phyloP scores from a whole-genome alignment of 2,329 filamentous ascomycete species.

The Colletotrichum sp. region DNA sequence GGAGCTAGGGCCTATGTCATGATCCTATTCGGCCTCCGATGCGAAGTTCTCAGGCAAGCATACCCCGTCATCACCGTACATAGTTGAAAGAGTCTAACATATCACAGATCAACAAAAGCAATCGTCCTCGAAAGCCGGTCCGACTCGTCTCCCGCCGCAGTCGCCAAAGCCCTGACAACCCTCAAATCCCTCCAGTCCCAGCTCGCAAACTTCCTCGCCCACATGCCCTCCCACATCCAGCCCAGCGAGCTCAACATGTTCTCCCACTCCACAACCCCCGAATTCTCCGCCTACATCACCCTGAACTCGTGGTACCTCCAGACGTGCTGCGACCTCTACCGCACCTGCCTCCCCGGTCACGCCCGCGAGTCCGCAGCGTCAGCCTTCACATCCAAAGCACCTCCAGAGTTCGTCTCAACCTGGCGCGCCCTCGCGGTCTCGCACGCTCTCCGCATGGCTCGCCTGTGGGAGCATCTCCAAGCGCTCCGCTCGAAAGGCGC shows the following conservation, averaged over 20 bases:
- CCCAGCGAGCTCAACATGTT: constrained; percentile 4
- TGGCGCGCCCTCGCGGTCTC: neutral
- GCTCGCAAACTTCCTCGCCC: neutral
- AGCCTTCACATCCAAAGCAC: neutral
- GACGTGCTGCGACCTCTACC: constrained; percentile 1
- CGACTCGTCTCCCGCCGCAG: neutral
- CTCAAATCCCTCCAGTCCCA: neutral
- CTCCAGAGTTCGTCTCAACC: neutral
- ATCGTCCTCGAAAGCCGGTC: neutral
- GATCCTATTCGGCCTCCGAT: neutral
- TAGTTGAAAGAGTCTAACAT: neutral
- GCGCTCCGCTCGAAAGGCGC: neutral
- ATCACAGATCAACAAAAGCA: neutral
- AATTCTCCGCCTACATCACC: neutral
- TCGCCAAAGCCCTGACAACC: neutral
- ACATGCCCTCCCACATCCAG: neutral
- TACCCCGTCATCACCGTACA: neutral
- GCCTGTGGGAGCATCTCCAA: constrained; percentile 3
- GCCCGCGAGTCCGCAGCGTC: neutral
- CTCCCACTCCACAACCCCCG: neutral
- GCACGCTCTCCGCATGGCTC: neutral
- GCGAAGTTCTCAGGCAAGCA: neutral
- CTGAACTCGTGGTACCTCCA: constrained; percentile 13
- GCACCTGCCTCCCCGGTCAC: neutral
- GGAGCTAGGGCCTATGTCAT: neutral